Evolutionary conservation across 1,139 yeast species (phyloP), one percentile per base, ranked within the genome.

Genomic region (Candida neerlandica): DNA sequence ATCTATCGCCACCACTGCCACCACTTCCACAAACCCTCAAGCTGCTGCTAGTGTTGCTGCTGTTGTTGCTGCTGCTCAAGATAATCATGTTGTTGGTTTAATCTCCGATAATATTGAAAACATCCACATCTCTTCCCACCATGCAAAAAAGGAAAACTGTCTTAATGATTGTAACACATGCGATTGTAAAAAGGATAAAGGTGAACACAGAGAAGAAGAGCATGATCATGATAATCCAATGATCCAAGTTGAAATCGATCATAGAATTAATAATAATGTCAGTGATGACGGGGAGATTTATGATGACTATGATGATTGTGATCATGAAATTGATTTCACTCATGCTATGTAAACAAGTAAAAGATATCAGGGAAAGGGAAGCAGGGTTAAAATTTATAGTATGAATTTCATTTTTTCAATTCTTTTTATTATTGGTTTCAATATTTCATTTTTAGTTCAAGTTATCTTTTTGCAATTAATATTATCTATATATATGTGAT

Each of bases 261-360:
- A 21, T 32, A 30, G 38, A 30, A 18, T 11, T 16, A 27, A 41
- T 30, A 23, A 39, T 39, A 41, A 27, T 40, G 49, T 45, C 10
- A 47, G 23, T 21, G 23, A 21, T 6, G 23, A 21, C 6, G 23
- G 23, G 5, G 23, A 21, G 6, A 21, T 21, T 6, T 21, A 21
- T 21, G 23, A 21, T 21, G 23, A 21, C 4, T 21, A 21, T 21
- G 23, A 21, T 21, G 23, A 21, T 21, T 21, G 23, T 21, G 23
- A 21, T 21, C 23, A 44, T 41, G 65, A 62, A 45, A 51, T 60
- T 35, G 65, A 63, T 49, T 62, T 55, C 38, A 62, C 66, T 30
- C 48, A 58, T 41, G 49, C 43, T 41, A 35, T 44, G 10, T 42
- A 29, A 41, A 21, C 3, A 21, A 21, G 6, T 4, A 21, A 21